These are phyloP conservation scores for Colletotrichum karsti DNA, from an alignment of 2,329 filamentous ascomycete species.

Conservation along the genomic window DNA sequence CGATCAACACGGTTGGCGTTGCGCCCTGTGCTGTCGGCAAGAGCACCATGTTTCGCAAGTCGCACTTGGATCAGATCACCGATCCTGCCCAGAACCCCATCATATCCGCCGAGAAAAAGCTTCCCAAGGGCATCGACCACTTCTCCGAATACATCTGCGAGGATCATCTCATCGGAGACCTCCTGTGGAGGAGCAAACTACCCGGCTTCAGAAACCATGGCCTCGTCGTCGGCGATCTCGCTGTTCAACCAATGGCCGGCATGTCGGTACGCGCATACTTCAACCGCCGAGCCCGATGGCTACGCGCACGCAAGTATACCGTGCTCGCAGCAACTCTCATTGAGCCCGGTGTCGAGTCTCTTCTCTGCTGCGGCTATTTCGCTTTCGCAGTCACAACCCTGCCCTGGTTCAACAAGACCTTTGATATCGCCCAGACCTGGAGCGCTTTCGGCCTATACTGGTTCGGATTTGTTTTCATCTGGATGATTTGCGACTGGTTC, in stretches of 20 bases:
- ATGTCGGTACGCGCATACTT: conserved; percentile 83
- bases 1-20: conserved; percentile 91
- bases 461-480: conserved; percentile 69
- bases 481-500: conserved; percentile 80
- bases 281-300: conserved; percentile 85
- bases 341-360: conserved; percentile 89
- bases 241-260: conserved; percentile 86
- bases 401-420: conserved; percentile 63
- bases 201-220: conserved; percentile 80
- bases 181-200: conserved; percentile 80
- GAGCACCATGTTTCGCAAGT: conserved; percentile 97
- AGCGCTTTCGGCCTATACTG: conserved; percentile 70
- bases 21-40: conserved; percentile 97
- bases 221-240: conserved; percentile 85
- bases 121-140: conserved; percentile 80
- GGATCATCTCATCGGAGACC: conserved; percentile 93
- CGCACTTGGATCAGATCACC: conserved; percentile 82
- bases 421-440: conserved; percentile 74
- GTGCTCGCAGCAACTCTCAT: conserved; percentile 89
- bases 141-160: conserved; percentile 98
- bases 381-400: conserved; percentile 82
- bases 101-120: conserved; percentile 47
- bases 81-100: conserved; percentile 55
- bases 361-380: conserved; percentile 84
- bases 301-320: conserved; percentile 93